phyloP scores from a whole-genome alignment of 1,284 basidiomycete species.

The Rhodotorula sp. region DNA sequence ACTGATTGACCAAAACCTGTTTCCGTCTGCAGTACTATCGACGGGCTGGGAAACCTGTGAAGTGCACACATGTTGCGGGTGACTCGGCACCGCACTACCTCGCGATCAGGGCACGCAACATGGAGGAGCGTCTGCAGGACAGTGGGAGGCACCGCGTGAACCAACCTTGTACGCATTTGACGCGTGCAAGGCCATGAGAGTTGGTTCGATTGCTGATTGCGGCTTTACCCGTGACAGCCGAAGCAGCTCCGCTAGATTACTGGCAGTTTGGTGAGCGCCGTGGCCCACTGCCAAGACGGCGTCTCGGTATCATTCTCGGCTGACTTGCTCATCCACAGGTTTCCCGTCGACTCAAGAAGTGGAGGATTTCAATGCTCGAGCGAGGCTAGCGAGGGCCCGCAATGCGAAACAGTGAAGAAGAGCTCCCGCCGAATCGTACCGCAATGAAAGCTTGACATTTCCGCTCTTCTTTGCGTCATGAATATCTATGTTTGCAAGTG shows the following conservation, averaged over 20 bases:
- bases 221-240: constrained; percentile 57
- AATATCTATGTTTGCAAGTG: too few species aligned
- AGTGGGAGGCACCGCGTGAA: constrained; percentile 22
- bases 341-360: constrained; percentile 82
- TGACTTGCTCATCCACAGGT: constrained; percentile 47
- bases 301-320: background rate
- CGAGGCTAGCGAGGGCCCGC: constrained; percentile 63
- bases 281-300: background rate
- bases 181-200: too few species aligned
- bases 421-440: background rate
- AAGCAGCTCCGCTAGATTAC: constrained; percentile 76
- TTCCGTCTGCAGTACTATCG: constrained; percentile 66
- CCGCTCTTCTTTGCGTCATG: too few species aligned
- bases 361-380: constrained; percentile 66
- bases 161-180: constrained; percentile 17
- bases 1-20: background rate
- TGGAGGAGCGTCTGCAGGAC: constrained; percentile 17
- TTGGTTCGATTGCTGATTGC: too few species aligned
- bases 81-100: constrained; percentile 2
- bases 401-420: constrained; percentile 55
- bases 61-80: constrained; percentile 18
- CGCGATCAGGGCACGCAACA: constrained; percentile 10
- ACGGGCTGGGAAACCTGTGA: constrained; percentile 56
- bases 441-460: background rate
- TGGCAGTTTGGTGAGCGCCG: constrained; percentile 54